Conservation (phyloP, 2,329 filamentous ascomycete genomes). For the Chaetomiaceae sp. region DNA sequence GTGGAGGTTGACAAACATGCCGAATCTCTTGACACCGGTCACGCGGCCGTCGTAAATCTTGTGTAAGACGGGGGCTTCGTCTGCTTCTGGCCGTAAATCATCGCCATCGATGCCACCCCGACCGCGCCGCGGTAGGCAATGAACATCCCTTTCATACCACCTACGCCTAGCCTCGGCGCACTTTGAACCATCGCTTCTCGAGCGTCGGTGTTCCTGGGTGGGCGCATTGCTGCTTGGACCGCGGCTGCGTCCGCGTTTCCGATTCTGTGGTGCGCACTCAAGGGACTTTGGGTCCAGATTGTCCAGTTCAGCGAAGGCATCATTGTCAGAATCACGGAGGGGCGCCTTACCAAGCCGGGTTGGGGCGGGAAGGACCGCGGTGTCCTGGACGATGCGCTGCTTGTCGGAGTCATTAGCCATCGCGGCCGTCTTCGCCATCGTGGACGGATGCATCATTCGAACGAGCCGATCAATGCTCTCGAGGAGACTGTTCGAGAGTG, state of each 20-base stretch:
- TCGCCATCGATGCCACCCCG: constrained; percentile 28
- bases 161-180: background rate
- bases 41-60: constrained; percentile 89
- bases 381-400: constrained; percentile 28
- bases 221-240: background rate
- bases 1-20: constrained; percentile 83
- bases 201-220: background rate
- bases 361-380: constrained; percentile 24
- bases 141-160: background rate
- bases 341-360: background rate
- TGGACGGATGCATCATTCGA: constrained; percentile 81
- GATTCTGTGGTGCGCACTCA: background rate
- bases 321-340: background rate
- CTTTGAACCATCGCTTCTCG: background rate
- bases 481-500: constrained; percentile 74
- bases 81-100: constrained; percentile 55
- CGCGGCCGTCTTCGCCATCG: constrained; percentile 51
- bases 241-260: background rate
- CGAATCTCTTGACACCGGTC: constrained; percentile 90
- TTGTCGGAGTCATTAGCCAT: constrained; percentile 19
- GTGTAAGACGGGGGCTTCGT: constrained; percentile 71
- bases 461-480: constrained; percentile 89
- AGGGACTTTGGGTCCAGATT: background rate
- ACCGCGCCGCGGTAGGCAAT: constrained; percentile 29
- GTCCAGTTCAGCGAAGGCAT: background rate